phyloP scores from a whole-genome alignment of 2,329 filamentous ascomycete species.

The Penicillium janthinellum region DNA sequence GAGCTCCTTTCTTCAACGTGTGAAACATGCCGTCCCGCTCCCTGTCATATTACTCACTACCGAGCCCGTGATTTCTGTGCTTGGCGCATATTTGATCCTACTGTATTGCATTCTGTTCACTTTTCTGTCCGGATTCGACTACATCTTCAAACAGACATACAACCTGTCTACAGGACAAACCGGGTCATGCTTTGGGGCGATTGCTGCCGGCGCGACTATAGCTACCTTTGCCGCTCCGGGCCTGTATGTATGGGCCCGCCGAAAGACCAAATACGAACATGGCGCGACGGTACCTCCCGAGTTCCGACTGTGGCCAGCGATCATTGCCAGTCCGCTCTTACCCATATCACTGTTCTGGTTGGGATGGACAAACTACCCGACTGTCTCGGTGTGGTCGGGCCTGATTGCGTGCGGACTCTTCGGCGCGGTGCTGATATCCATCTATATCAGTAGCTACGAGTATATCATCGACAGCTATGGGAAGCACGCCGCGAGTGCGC shows the following conservation, averaged over 20 bases:
- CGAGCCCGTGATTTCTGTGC: not conserved
- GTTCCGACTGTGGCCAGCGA: not conserved
- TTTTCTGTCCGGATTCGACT: not conserved
- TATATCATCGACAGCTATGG: constrained; percentile 61
- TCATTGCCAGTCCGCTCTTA: not conserved
- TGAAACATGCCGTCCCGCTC: not conserved
- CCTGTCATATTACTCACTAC: not conserved
- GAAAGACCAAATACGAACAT: not conserved
- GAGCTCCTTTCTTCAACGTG: not conserved
- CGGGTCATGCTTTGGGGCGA: not conserved
- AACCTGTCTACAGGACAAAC: not conserved
- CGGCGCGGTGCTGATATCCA: constrained; percentile 31
- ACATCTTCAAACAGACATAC: not conserved
- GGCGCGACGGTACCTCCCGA: not conserved
- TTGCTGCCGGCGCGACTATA: not conserved
- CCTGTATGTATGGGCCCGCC: not conserved
- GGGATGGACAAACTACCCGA: not conserved
- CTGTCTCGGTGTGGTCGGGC: not conserved
- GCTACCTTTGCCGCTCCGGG: not conserved
- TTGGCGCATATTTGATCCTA: not conserved
- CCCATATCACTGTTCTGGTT: not conserved
- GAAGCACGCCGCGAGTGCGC: not conserved
- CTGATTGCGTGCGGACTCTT: not conserved
- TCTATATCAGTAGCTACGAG: constrained; percentile 53
- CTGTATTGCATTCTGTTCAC: not conserved